These are phyloP conservation scores for Malus hybrid DNA, from an alignment of 331 rosid genomes.

Conservation along the genomic window DNA sequence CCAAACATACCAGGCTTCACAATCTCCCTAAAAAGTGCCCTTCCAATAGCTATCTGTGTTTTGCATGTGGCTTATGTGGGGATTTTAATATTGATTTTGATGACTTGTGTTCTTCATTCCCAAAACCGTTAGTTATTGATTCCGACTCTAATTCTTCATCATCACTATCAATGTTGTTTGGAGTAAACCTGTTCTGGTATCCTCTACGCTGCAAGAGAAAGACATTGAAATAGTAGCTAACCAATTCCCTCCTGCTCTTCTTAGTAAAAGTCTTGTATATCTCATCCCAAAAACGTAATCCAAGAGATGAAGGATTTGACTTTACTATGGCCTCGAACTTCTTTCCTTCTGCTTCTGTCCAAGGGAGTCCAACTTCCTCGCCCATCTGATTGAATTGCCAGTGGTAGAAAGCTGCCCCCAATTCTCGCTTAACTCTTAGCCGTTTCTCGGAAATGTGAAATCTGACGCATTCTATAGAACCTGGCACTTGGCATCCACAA, in stretches of 20 bases:
- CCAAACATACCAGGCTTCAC: not conserved
- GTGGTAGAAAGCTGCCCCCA: slow-evolving; percentile 46
- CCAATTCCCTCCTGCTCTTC: slow-evolving; percentile 62
- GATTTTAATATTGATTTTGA: slow-evolving; percentile 38
- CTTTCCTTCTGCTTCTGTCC: slow-evolving; percentile 56
- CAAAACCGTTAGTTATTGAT: slow-evolving; percentile 32
- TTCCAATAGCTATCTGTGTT: slow-evolving; percentile 10
- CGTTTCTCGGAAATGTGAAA: slow-evolving; percentile 76
- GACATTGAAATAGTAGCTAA: slow-evolving; percentile 87
- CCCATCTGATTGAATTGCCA: slow-evolving; percentile 61
- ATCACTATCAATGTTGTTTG: slow-evolving; percentile 52
- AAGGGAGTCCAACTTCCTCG: slow-evolving; percentile 46
- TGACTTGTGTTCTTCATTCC: slow-evolving; percentile 30
- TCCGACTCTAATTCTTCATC: slow-evolving; percentile 44
- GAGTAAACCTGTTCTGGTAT: slow-evolving; percentile 69
- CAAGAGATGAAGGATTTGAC: slow-evolving; percentile 37
- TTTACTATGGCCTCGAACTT: slow-evolving; percentile 45
- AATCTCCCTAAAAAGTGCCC: not conserved
- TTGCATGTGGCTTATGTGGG: slow-evolving; percentile 37
- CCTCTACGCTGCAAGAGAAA: slow-evolving; percentile 67
- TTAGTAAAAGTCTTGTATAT: slow-evolving; percentile 41
- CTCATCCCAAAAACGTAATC: slow-evolving; percentile 52
- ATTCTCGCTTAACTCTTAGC: slow-evolving; percentile 49
- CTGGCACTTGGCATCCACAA: slow-evolving; percentile 59
- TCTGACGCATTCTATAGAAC: slow-evolving; percentile 57